Percentiles rank a stretch among this genome's conserved stretches.
These are phyloP conservation scores for Westerdykella ornata DNA, from an alignment of 2,329 filamentous ascomycete genomes.

Conservation along the genomic window DNA sequence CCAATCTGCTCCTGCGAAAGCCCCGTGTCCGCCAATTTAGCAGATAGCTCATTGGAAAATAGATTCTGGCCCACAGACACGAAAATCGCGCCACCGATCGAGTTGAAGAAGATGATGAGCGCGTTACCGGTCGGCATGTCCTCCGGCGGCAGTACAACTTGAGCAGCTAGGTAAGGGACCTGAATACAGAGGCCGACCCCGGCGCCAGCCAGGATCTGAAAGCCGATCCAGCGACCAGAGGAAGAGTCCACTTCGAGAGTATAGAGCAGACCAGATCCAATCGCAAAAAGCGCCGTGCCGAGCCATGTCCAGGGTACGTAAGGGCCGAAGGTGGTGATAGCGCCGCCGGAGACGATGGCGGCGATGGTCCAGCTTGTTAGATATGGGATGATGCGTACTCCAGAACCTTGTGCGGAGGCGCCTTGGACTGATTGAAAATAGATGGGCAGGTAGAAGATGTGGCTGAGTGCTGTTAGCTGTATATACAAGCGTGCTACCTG, in stretches of 20 bases:
- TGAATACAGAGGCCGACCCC: conserved; percentile 26
- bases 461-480: too few relatives aligned
- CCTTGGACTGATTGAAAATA: conserved; percentile 37
- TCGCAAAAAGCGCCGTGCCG: conserved; percentile 30
- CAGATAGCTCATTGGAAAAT: conserved; percentile 34
- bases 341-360: too few relatives aligned
- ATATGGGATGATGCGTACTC: conserved; percentile 15
- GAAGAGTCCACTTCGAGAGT: conserved; percentile 34
- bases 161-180: conserved; percentile 32
- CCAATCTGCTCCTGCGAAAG: conserved; percentile 4
- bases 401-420: conserved; percentile 24
- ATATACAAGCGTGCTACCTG: too few relatives aligned
- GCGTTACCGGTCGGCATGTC: conserved; percentile 35
- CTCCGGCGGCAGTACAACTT: conserved; percentile 27
- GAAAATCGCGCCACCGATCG: conserved; percentile 36
- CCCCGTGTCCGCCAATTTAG: conserved; percentile 29
- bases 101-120: conserved; percentile 36
- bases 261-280: conserved; percentile 40
- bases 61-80: conserved; percentile 35
- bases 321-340: too few relatives aligned
- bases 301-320: conserved; percentile 12
- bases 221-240: conserved; percentile 41
- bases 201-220: conserved; percentile 40
- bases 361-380: too few relatives aligned
- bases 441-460: conserved; percentile 18